Base-by-base conservation (phyloP, 805 yeast genomes). In the Brettanomyces anomalus region DNA sequence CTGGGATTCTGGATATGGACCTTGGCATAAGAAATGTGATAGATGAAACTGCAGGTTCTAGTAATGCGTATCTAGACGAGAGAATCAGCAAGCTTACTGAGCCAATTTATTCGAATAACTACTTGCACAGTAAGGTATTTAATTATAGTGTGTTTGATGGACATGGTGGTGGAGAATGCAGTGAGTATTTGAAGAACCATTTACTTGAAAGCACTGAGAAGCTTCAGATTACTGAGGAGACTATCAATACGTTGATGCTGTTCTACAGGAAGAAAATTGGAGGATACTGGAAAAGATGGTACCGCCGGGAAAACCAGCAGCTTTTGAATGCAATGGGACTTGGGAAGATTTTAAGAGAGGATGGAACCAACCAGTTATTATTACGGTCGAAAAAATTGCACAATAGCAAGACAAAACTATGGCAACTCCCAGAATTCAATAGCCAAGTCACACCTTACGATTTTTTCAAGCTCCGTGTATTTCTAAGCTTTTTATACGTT, bases 91-190 rank as follows among this genome's bases (percentile, higher is more conserved):
- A 50, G 33, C 31, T 43, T 7, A 39, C 43, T 3, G 49, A 45
- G 33, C 58, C 57, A 3, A n/a, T 13, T 3, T 53, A 54, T 37
- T 36, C 39, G 34, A 41, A 46, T 26, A 13, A 33, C 7, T 49
- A 36, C 31, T 17, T 36, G 11, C 39, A 47, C 31, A 43, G 46
- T 2, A 52, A 65, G 40, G 77, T 80, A 16, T 84, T 90, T 64
- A 77, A 76, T 50, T 79, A 85, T 53, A 76, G 77, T 37, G 72
- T 93, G 2, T 88, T 85, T 60, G 98, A 93, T 63, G 98, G 98
- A 8, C 98, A 93, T 63, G 98, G 97, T 6, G 95, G 96, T 18
- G 71, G 69, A 19, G 79, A 80, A 42, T 85, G 95, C 53, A 71
- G 88, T 37, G 70, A 67, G 19, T 83, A 72, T 53, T 65, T 89